Conservation (phyloP, 805 yeast species). For the Schwanniomyces occidentalis region DNA sequence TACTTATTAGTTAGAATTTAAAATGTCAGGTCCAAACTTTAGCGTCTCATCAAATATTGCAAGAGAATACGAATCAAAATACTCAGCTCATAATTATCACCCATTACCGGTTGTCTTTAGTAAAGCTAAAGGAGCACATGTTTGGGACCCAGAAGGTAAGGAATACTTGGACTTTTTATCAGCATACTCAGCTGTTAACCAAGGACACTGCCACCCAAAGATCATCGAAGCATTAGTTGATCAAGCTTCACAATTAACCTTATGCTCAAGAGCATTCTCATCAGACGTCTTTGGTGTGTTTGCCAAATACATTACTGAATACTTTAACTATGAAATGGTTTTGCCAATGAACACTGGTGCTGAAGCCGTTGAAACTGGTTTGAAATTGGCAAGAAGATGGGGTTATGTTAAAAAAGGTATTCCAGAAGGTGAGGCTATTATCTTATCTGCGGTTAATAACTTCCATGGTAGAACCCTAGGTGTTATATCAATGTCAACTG, state of each 20-base stretch:
- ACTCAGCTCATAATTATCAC: conserved; percentile 96
- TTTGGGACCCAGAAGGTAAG: conserved; percentile 98
- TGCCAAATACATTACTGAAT: conserved; percentile 87
- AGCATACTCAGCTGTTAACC: conserved; percentile 96
- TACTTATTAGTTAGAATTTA: too few relatives aligned
- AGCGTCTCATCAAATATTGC: conserved; percentile 66
- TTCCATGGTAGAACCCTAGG: conserved; percentile 98
- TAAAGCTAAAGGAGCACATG: conserved; percentile 85
- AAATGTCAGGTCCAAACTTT: conserved; percentile 33
- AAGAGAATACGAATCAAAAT: conserved; percentile 65
- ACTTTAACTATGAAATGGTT: conserved; percentile 86
- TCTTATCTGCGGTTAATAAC: conserved; percentile 83
- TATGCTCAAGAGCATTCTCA: conserved; percentile 91
- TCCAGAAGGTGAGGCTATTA: conserved; percentile 79
- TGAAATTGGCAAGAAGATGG: conserved; percentile 96
- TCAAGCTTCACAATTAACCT: conserved; percentile 81
- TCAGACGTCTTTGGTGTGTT: conserved; percentile 83
- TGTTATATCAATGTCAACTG: conserved; percentile 93
- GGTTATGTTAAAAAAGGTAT: conserved; percentile 88
- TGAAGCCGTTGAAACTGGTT: conserved; percentile 95
- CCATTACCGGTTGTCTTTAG: conserved; percentile 94
- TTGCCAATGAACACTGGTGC: conserved; percentile 99
- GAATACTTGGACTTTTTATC: conserved; percentile 90
- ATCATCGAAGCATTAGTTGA: conserved; percentile 81
- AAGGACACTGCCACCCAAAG: conserved; percentile 97